phyloP scores from a whole-genome alignment of 2,329 filamentous ascomycete genomes.

The Epichloe gansuensis region DNA sequence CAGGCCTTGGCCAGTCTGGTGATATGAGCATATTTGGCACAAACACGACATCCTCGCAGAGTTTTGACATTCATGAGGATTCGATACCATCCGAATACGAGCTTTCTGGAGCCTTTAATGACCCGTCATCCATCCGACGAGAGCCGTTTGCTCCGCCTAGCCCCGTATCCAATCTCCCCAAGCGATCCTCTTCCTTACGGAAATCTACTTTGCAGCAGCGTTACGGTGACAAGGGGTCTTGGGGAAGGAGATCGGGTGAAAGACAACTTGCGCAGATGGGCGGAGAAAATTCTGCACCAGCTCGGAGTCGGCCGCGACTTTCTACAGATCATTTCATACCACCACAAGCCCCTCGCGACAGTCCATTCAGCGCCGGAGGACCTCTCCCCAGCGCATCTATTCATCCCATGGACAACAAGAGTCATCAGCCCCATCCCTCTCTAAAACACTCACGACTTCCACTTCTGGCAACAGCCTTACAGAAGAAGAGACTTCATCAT shows the following conservation, averaged over 20 bases:
- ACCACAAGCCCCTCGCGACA: slow-evolving; percentile 47
- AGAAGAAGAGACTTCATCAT: slow-evolving; percentile 53
- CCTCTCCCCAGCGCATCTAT: slow-evolving; percentile 40
- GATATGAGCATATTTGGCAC: slow-evolving; percentile 70
- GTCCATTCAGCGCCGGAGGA: slow-evolving; percentile 46
- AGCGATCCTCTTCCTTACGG: slow-evolving; percentile 64
- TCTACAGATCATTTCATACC: slow-evolving; percentile 70
- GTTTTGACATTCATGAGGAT: slow-evolving; percentile 43
- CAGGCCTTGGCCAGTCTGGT: slow-evolving; percentile 42
- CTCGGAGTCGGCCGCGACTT: slow-evolving; percentile 55
- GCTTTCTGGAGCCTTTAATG: slow-evolving; percentile 26
- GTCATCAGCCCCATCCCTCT: slow-evolving; percentile 66
- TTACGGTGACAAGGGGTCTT: slow-evolving; percentile 54
- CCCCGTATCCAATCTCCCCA: slow-evolving; percentile 43
- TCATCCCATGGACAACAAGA: slow-evolving; percentile 33
- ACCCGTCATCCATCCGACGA: slow-evolving; percentile 9
- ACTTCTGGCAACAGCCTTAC: slow-evolving; percentile 68
- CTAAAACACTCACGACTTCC: slow-evolving; percentile 74
- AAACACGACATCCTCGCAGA: slow-evolving; percentile 26
- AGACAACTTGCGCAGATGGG: slow-evolving; percentile 39
- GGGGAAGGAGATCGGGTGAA: slow-evolving; percentile 46
- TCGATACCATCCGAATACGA: slow-evolving; percentile 37
- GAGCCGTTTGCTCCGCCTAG: slow-evolving; percentile 33
- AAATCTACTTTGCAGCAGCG: slow-evolving; percentile 84
- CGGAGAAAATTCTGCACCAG: slow-evolving; percentile 44